Evolutionary conservation across 163 green algal genomes (phyloP).

Genomic region (Prototheca wickerhamii): DNA sequence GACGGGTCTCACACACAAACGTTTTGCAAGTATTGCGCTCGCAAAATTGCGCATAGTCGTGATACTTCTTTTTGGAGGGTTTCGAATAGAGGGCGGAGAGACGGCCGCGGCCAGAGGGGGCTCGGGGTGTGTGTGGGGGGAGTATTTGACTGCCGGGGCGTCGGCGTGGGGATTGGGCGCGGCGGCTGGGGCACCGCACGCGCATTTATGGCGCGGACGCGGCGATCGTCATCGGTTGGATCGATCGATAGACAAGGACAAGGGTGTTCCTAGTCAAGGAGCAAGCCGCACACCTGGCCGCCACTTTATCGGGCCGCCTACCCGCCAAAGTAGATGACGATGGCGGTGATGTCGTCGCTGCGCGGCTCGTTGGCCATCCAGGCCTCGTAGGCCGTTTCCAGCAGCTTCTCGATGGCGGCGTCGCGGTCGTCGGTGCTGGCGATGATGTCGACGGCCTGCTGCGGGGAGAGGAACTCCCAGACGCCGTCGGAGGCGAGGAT

Average conservation of each 20-base stretch:
- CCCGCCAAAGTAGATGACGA: conserved; percentile 58
- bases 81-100: neutral
- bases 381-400: conserved; percentile 67
- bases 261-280: neutral
- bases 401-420: conserved; percentile 62
- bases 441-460: conserved; percentile 74
- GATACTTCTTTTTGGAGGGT: neutral
- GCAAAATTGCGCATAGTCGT: too few species aligned
- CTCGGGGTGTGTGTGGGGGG: neutral
- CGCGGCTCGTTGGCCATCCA: conserved; percentile 86
- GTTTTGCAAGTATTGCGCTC: too few species aligned
- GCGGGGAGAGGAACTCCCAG: conserved; percentile 88
- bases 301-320: neutral
- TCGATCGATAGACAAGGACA: neutral
- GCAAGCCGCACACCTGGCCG: neutral
- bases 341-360: conserved; percentile 91
- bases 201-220: neutral
- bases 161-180: neutral
- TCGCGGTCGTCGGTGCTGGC: conserved; percentile 43
- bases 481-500: conserved; percentile 86
- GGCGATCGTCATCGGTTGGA: neutral
- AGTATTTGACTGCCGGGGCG: neutral
- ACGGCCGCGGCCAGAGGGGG: neutral
- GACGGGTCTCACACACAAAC: too few species aligned
- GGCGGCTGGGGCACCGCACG: neutral